Conservation (phyloP, 2,329 filamentous ascomycete species). For the Aureobasidium sp. region DNA sequence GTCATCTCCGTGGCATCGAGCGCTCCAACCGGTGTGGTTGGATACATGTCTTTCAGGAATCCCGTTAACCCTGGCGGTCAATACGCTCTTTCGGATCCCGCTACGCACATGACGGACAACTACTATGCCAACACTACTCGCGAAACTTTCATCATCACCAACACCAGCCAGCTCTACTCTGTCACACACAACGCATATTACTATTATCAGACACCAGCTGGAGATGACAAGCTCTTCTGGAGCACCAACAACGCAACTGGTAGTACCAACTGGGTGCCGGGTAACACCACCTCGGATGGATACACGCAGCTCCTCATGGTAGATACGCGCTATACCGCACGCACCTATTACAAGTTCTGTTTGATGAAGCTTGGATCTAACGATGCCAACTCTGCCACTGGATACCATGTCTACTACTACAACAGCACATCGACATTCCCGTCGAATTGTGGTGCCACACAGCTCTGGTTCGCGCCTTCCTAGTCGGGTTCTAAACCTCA, state of each 20-base stretch:
- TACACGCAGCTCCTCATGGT: conserved; percentile 11
- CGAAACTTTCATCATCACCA: conserved; percentile 10
- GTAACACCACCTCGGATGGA: neutral
- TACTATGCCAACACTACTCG: conserved; percentile 8
- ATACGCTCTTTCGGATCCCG: conserved; percentile 8
- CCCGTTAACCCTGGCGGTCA: conserved; percentile 7
- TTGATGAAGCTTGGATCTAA: neutral
- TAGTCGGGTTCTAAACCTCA: neutral
- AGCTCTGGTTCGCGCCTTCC: conserved; percentile 7
- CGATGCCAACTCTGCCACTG: conserved; percentile 4
- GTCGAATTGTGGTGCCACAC: neutral
- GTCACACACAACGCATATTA: conserved; percentile 11
- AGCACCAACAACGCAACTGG: neutral
- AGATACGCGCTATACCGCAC: conserved; percentile 1
- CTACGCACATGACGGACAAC: conserved; percentile 13
- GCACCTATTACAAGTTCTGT: conserved; percentile 9
- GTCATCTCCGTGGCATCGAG: conserved; percentile 9
- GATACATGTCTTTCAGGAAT: conserved; percentile 5
- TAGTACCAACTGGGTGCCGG: conserved; percentile 1
- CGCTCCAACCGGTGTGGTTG: conserved; percentile 10
- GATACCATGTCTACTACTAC: conserved; percentile 6
- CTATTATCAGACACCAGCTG: conserved; percentile 5
- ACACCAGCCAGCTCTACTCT: conserved; percentile 9
- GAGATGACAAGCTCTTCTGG: conserved; percentile 5
- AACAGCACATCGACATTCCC: neutral